Percentiles rank a stretch among this genome's conserved stretches.
These are phyloP conservation scores for Saksenaea vasiformis DNA, from an alignment of 371 early-diverging fungal species.

Conservation along the genomic window DNA sequence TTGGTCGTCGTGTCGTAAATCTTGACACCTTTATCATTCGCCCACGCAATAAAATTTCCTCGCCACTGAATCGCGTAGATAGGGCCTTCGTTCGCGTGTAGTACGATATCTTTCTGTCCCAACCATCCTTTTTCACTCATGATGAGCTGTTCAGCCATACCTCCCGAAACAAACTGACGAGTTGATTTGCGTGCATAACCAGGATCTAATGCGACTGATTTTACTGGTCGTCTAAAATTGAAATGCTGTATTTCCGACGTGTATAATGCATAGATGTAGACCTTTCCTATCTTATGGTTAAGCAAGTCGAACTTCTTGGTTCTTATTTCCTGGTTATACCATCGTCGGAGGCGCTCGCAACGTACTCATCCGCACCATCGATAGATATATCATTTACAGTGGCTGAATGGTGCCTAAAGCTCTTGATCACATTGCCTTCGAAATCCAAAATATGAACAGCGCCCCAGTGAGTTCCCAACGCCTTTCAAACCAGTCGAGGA, in stretches of 20 bases:
- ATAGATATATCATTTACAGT: slow-evolving; percentile 86
- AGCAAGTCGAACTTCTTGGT: background rate
- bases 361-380: slow-evolving; percentile 83
- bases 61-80: slow-evolving; percentile 87
- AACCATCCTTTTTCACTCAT: slow-evolving; percentile 76
- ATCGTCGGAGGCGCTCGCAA: slow-evolving; percentile 93
- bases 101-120: slow-evolving; percentile 69
- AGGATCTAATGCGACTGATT: slow-evolving; percentile 89
- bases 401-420: slow-evolving; percentile 75
- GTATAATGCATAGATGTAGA: slow-evolving; percentile 76
- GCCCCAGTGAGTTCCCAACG: slow-evolving; percentile 96
- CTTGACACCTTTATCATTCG: slow-evolving; percentile 87
- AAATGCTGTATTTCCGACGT: slow-evolving; percentile 58
- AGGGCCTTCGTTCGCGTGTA: slow-evolving; percentile 88
- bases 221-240: slow-evolving; percentile 86
- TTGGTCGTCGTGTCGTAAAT: slow-evolving; percentile 75
- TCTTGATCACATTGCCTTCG: slow-evolving; percentile 85
- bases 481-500: slow-evolving; percentile 45
- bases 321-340: slow-evolving; percentile 54
- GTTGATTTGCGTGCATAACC: slow-evolving; percentile 72
- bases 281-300: slow-evolving; percentile 57
- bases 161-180: slow-evolving; percentile 87
- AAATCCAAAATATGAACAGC: slow-evolving; percentile 89
- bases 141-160: slow-evolving; percentile 84
- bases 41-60: slow-evolving; percentile 87